Evolutionary conservation across 139 green algal species (phyloP).

Genomic region (Chlamydomonas urium): DNA sequence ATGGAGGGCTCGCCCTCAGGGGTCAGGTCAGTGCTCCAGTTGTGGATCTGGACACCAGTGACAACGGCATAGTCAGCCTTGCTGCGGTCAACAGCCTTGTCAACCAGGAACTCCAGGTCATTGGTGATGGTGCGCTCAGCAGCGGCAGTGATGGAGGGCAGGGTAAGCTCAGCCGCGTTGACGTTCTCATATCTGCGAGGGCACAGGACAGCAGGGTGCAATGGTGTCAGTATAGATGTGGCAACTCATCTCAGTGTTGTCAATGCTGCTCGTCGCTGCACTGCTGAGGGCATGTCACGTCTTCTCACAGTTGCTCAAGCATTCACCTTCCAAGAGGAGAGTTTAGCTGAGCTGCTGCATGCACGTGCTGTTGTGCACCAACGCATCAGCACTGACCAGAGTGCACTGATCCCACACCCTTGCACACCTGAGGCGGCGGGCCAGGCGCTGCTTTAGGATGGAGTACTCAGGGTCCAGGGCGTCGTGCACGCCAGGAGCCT

Average conservation of each 20-base stretch:
- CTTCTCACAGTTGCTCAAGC: no score
- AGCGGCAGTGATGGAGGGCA: slow-evolving; percentile 71
- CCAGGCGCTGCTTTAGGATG: slow-evolving; percentile 84
- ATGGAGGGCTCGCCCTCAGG: slow-evolving; percentile 26
- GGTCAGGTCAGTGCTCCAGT: slow-evolving; percentile 57
- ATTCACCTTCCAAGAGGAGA: no score
- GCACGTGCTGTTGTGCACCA: no score
- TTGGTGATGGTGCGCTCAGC: slow-evolving; percentile 75
- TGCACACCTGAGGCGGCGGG: slow-evolving; percentile 52
- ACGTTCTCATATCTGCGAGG: slow-evolving; percentile 46
- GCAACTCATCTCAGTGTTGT: no score
- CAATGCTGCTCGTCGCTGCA: no score
- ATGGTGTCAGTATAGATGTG: no score
- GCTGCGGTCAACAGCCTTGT: slow-evolving; percentile 45
- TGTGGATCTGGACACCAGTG: slow-evolving; percentile 84
- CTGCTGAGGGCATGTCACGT: no score
- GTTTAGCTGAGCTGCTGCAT: no score
- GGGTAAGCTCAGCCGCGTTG: slow-evolving; percentile 34
- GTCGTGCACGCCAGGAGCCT: slow-evolving; percentile 68
- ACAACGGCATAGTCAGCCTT: slow-evolving; percentile 84
- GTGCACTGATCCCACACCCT: no score
- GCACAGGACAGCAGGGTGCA: no score
- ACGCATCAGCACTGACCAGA: no score
- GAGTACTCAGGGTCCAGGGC: slow-evolving; percentile 79
- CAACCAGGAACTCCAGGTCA: slow-evolving; percentile 86